These are phyloP conservation scores for Graphium sp. DNA, from an alignment of 2,329 filamentous ascomycete genomes.

Conservation along the genomic window DNA sequence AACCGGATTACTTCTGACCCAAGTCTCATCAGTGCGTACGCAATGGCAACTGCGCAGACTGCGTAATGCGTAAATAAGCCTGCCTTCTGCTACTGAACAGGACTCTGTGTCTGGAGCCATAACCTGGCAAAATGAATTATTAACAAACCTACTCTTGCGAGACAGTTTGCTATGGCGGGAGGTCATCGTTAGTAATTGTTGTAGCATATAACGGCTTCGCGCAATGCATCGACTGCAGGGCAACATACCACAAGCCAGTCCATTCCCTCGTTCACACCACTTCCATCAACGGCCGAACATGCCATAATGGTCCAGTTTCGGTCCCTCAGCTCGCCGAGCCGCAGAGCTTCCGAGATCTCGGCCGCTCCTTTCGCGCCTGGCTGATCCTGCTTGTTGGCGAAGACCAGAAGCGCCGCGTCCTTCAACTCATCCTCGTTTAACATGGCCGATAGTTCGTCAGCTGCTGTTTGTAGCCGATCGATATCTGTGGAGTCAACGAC, in stretches of 20 bases:
- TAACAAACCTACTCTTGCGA: too few relatives aligned
- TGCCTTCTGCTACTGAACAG: too few relatives aligned
- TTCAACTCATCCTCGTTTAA: constrained; percentile 91
- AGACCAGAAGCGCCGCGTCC: constrained; percentile 82
- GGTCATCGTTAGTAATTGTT: too few relatives aligned
- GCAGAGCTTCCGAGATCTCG: constrained; percentile 88
- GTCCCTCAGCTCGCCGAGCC: constrained; percentile 79
- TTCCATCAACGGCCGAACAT: constrained; percentile 89
- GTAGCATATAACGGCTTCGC: too few relatives aligned
- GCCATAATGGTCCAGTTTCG: constrained; percentile 99
- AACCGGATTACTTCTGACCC: too few relatives aligned
- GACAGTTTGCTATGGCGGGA: too few relatives aligned
- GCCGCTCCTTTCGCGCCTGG: constrained; percentile 91
- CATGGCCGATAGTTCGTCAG: constrained; percentile 89
- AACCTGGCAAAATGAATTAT: too few relatives aligned
- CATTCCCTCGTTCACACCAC: constrained; percentile 93
- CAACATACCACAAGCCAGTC: constrained; percentile 81
- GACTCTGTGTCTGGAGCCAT: too few relatives aligned
- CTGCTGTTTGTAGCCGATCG: constrained; percentile 79
- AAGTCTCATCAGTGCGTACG: too few relatives aligned
- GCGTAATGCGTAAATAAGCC: too few relatives aligned
- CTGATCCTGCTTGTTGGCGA: constrained; percentile 98
- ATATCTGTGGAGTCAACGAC: constrained; percentile 98
- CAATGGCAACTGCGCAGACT: too few relatives aligned
- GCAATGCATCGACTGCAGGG: too few relatives aligned